Evolutionary conservation across 2,329 filamentous ascomycete species (phyloP).

Genomic region (Phoma sp.): DNA sequence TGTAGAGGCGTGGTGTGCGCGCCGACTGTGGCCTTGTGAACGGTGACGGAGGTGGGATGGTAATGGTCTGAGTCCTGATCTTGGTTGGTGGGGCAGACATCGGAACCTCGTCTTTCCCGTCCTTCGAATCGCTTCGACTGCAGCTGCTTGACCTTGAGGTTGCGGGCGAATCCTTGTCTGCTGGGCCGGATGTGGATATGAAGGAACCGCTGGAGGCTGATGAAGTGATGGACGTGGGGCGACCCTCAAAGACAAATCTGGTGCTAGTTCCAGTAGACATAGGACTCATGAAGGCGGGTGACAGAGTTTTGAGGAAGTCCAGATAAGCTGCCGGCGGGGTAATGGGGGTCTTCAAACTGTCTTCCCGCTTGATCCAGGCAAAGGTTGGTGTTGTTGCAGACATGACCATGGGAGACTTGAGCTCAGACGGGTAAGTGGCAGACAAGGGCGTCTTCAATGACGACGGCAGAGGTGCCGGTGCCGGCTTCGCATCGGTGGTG

Average conservation of each 20-base stretch:
- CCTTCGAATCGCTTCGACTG: slow-evolving; percentile 40
- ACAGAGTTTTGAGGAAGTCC: slow-evolving; percentile 88
- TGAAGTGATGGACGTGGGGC: slow-evolving; percentile 48
- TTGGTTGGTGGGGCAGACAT: slow-evolving; percentile 54
- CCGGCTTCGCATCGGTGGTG: slow-evolving; percentile 51
- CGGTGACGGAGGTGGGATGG: slow-evolving; percentile 65
- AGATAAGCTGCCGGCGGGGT: slow-evolving; percentile 89
- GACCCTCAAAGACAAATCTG: slow-evolving; percentile 57
- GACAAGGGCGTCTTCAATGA: slow-evolving; percentile 64
- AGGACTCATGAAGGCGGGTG: slow-evolving; percentile 72
- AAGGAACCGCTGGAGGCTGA: slow-evolving; percentile 45
- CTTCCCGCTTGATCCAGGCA: slow-evolving; percentile 68
- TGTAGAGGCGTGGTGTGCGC: slow-evolving; percentile 69
- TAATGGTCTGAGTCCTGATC: slow-evolving; percentile 58
- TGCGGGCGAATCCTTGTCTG: slow-evolving; percentile 41
- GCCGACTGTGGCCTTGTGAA: slow-evolving; percentile 69
- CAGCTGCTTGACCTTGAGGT: slow-evolving; percentile 49
- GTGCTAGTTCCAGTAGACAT: slow-evolving; percentile 63
- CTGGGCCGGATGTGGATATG: slow-evolving; percentile 43
- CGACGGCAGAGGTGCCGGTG: slow-evolving; percentile 31
- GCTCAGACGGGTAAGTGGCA: slow-evolving; percentile 61
- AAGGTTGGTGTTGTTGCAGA: slow-evolving; percentile 55
- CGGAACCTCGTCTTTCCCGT: slow-evolving; percentile 44
- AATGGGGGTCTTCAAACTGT: slow-evolving; percentile 79
- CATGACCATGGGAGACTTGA: slow-evolving; percentile 69